Evolutionary conservation across 768 basidiomycete species (phyloP).

Genomic region (Candolleomyces efflorescens): DNA sequence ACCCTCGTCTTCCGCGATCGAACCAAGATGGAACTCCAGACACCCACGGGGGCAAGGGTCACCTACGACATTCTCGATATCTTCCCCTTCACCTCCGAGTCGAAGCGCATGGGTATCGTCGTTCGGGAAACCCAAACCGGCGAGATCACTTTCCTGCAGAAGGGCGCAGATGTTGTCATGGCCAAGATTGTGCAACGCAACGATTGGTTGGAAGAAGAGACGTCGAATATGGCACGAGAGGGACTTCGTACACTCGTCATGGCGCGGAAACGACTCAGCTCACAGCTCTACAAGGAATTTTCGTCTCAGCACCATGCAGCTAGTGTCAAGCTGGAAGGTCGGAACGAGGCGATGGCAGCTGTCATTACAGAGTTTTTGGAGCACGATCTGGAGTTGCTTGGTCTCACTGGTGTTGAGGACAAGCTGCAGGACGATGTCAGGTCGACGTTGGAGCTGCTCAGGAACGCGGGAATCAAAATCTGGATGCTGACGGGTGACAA

Average conservation of each 20-base stretch:
- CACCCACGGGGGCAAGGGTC: conserved; percentile 58
- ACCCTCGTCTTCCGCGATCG: conserved; percentile 88
- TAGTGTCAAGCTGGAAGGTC: conserved; percentile 69
- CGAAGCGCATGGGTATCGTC: conserved; percentile 98
- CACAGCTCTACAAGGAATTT: conserved; percentile 71
- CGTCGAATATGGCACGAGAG: conserved; percentile 97
- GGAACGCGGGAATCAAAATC: conserved; percentile 97
- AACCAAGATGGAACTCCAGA: conserved; percentile 80
- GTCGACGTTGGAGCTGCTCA: conserved; percentile 83
- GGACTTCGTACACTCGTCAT: conserved; percentile 93
- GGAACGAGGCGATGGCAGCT: conserved; percentile 75
- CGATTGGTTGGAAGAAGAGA: conserved; percentile 99
- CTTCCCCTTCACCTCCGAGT: conserved; percentile 98
- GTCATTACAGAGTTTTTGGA: conserved; percentile 80
- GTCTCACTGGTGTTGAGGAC: conserved; percentile 98
- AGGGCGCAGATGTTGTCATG: conserved; percentile 99
- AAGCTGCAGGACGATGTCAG: conserved; percentile 98
- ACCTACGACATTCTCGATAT: conserved; percentile 87
- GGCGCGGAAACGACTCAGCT: conserved; percentile 71
- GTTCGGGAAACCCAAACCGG: conserved; percentile 73
- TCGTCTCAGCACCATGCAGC: conserved; percentile 70
- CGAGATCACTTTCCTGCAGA: conserved; percentile 88
- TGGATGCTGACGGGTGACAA: conserved; percentile 99
- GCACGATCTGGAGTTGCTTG: conserved; percentile 85
- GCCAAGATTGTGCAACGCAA: conserved; percentile 90